These are phyloP conservation scores for Epichloe brachyelytri DNA, from an alignment of 2,329 filamentous ascomycete genomes.

Conservation along the genomic window DNA sequence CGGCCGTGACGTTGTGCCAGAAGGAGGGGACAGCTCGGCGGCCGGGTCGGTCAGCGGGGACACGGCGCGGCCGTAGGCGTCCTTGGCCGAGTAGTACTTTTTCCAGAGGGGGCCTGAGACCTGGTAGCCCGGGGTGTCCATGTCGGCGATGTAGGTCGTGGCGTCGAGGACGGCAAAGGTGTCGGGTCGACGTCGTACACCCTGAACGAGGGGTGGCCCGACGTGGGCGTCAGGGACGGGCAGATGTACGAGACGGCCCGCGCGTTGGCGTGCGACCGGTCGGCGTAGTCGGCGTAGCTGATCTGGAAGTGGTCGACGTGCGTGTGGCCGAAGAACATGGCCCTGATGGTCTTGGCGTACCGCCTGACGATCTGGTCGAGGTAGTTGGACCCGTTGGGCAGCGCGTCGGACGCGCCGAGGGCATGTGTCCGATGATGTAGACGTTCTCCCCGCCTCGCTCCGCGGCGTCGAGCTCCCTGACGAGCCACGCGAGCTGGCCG, in stretches of 20 bases:
- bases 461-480: slow-evolving; percentile 36
- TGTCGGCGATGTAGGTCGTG: slow-evolving; percentile 41
- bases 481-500: slow-evolving; percentile 38
- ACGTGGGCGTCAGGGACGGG: slow-evolving; percentile 39
- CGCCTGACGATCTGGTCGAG: slow-evolving; percentile 39
- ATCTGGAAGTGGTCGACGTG: slow-evolving; percentile 43
- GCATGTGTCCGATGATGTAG: slow-evolving; percentile 45
- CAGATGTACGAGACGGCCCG: slow-evolving; percentile 36
- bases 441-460: slow-evolving; percentile 37
- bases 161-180: slow-evolving; percentile 41
- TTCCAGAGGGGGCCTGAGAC: slow-evolving; percentile 32
- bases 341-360: slow-evolving; percentile 39
- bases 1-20: slow-evolving; percentile 42
- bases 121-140: slow-evolving; percentile 28
- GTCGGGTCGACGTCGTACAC: slow-evolving; percentile 42
- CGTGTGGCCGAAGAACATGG: slow-evolving; percentile 43
- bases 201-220: slow-evolving; percentile 41
- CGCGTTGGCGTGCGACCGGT: slow-evolving; percentile 28
- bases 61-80: slow-evolving; percentile 33
- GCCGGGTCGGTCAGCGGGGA: slow-evolving; percentile 20
- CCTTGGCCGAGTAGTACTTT: slow-evolving; percentile 42
- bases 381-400: slow-evolving; percentile 37
- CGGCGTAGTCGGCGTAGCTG: slow-evolving; percentile 35
- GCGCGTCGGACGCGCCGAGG: slow-evolving; percentile 34
- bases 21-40: slow-evolving; percentile 38